Evolutionary conservation across 208 protist species (phyloP).

Genomic region (Trypanosoma avium): DNA sequence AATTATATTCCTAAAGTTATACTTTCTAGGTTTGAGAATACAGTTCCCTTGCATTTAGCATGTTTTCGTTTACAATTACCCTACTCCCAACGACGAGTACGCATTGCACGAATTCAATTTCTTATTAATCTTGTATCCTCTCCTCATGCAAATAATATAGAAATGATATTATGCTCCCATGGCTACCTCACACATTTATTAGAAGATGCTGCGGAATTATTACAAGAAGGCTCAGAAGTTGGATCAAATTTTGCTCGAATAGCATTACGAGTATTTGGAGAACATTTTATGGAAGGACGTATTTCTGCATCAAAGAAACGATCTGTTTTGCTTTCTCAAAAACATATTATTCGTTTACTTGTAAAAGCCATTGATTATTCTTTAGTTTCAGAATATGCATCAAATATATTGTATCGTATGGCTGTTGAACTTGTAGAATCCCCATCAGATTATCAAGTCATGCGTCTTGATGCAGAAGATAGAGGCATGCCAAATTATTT

Average conservation of each 20-base stretch:
- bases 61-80: constrained; percentile 78
- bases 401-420: constrained; percentile 63
- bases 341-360: constrained; percentile 80
- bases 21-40: constrained; percentile 64
- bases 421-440: constrained; percentile 75
- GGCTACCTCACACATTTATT: constrained; percentile 81
- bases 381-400: constrained; percentile 54
- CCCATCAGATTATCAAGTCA: constrained; percentile 77
- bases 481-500: constrained; percentile 89
- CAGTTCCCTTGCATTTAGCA: constrained; percentile 65
- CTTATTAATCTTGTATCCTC: constrained; percentile 66
- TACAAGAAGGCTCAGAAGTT: constrained; percentile 73
- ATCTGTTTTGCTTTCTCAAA: constrained; percentile 67
- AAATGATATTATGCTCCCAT: constrained; percentile 65
- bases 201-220: constrained; percentile 81
- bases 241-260: constrained; percentile 45
- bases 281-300: constrained; percentile 59
- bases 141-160: constrained; percentile 33
- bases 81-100: constrained; percentile 80
- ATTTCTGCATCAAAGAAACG: constrained; percentile 61
- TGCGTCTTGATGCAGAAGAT: constrained; percentile 64
- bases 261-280: constrained; percentile 58
- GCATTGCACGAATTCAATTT: constrained; percentile 53
- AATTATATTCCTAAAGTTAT: constrained; percentile 61
- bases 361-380: constrained; percentile 76